These are phyloP conservation scores for Lepidium aucheri DNA, from an alignment of 345 rosid species.

Conservation along the genomic window DNA sequence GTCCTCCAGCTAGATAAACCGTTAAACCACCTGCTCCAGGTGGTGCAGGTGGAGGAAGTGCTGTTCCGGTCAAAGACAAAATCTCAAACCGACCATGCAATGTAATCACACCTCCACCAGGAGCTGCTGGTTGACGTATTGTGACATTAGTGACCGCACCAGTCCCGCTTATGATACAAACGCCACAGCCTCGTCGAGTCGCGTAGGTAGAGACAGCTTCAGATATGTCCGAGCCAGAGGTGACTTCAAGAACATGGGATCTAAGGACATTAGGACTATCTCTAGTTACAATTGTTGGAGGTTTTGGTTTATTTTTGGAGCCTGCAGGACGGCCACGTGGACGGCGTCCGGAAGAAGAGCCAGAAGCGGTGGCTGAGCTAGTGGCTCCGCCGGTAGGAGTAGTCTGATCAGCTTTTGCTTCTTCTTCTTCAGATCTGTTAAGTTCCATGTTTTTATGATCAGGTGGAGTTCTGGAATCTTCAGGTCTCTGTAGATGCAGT, in stretches of 20 bases:
- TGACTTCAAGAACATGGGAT: constrained; percentile 56
- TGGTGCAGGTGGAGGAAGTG: constrained; percentile 66
- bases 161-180: constrained; percentile 51
- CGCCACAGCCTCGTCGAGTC: constrained; percentile 53
- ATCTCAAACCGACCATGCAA: constrained; percentile 72
- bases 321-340: constrained; percentile 74
- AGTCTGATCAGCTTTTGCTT: constrained; percentile 22
- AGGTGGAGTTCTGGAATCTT: constrained; percentile 23
- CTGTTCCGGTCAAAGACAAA: constrained; percentile 56
- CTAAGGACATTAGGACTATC: constrained; percentile 64
- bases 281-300: constrained; percentile 53
- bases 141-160: constrained; percentile 64
- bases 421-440: constrained; percentile 33
- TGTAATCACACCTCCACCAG: constrained; percentile 50
- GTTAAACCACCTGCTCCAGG: constrained; percentile 62
- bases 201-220: constrained; percentile 51
- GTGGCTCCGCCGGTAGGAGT: constrained; percentile 25
- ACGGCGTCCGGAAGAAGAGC: constrained; percentile 37
- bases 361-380: constrained; percentile 27
- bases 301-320: constrained; percentile 65
- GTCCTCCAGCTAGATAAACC: constrained; percentile 60
- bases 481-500: constrained; percentile 31
- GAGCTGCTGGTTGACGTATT: constrained; percentile 48
- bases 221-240: constrained; percentile 50
- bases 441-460: constrained; percentile 31